Evolutionary conservation across 768 basidiomycete genomes (phyloP).

Genomic region (Tricholoma terreum): DNA sequence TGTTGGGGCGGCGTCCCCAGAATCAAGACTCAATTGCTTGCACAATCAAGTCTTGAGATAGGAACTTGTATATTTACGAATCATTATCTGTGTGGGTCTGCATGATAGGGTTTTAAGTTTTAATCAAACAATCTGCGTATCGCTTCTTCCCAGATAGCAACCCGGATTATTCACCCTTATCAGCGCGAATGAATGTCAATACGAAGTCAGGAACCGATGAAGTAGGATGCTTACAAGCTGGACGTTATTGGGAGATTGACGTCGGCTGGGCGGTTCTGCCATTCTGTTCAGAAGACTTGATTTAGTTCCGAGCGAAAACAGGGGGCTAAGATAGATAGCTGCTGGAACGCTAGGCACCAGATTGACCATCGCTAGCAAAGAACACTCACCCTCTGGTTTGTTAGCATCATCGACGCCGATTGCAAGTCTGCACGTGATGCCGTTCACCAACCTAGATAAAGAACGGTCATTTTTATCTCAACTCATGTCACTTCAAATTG

Average conservation of each 20-base stretch:
- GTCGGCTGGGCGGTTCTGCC: conserved; percentile 55
- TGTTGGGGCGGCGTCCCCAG: not conserved
- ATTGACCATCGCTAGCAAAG: not conserved
- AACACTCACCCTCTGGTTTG: conserved; percentile 51
- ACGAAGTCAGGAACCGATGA: not conserved
- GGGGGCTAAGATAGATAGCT: not conserved
- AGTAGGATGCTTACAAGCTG: conserved; percentile 41
- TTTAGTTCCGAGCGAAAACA: conserved; percentile 2
- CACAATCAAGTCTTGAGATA: not conserved
- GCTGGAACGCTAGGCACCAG: conserved; percentile 1
- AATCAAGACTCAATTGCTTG: not conserved
- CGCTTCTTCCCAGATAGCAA: conserved; percentile 51
- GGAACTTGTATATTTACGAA: not conserved
- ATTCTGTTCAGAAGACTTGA: conserved; percentile 36
- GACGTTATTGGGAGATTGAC: conserved; percentile 49
- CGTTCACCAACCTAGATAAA: conserved; percentile 44
- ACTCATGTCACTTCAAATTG: conserved; percentile 1
- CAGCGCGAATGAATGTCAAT: not conserved
- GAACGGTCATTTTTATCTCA: conserved; percentile 1
- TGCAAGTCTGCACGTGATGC: conserved; percentile 62
- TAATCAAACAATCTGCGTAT: conserved; percentile 25
- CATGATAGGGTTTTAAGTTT: not conserved
- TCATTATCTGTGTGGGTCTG: not conserved
- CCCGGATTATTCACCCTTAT: conserved; percentile 54
- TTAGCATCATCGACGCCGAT: conserved; percentile 51